Evolutionary conservation across 2,329 filamentous ascomycete genomes (phyloP).

Genomic region (Lanzia echinophila): DNA sequence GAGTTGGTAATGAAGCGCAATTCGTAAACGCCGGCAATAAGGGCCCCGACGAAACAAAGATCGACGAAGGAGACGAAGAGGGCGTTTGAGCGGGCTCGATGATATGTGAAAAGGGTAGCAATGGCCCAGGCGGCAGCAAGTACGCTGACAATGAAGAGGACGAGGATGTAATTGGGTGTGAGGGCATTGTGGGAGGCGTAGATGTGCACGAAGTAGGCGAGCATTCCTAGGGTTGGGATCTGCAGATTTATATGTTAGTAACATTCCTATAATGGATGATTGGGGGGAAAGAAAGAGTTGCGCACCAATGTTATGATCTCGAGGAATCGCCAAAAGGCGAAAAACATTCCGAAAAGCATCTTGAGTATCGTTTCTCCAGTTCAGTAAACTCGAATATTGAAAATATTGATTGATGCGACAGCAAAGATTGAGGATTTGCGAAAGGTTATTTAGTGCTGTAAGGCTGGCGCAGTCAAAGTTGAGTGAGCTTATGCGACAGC

Average conservation of each 20-base stretch:
- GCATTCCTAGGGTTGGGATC: constrained; percentile 62
- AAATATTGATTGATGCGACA: neutral
- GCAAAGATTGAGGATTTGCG: too few species aligned
- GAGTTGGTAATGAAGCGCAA: constrained; percentile 52
- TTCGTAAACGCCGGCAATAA: constrained; percentile 56
- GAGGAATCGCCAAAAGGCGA: constrained; percentile 54
- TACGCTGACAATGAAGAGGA: constrained; percentile 61
- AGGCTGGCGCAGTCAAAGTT: neutral
- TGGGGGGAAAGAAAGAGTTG: constrained; percentile 1
- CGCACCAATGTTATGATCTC: constrained; percentile 58
- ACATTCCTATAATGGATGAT: neutral
- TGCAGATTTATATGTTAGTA: constrained; percentile 27
- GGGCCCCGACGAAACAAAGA: constrained; percentile 53
- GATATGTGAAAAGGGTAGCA: constrained; percentile 60
- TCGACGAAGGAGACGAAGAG: constrained; percentile 55
- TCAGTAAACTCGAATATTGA: neutral
- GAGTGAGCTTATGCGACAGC: constrained; percentile 7
- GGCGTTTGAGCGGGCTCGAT: constrained; percentile 54
- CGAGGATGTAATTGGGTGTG: constrained; percentile 55
- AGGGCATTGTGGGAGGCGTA: constrained; percentile 50
- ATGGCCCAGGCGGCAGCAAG: constrained; percentile 57
- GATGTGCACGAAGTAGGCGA: constrained; percentile 58
- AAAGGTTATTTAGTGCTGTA: too few species aligned
- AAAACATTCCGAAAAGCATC: constrained; percentile 59
- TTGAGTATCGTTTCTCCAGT: constrained; percentile 5